Evolutionary conservation across 805 yeast genomes (phyloP).

Genomic region (Saturnispora sekii): DNA sequence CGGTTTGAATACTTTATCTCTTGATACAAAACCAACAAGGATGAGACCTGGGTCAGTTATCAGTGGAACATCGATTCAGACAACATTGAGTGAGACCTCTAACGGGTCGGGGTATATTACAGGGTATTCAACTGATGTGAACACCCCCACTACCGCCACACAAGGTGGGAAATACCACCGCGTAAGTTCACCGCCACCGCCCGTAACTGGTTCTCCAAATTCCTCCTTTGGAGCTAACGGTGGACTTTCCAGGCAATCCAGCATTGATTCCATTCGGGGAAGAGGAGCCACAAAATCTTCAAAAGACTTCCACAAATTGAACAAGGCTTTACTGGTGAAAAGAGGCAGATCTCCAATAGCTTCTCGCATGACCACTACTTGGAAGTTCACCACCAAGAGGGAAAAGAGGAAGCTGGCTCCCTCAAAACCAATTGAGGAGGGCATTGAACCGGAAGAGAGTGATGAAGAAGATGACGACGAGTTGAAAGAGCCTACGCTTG

Average conservation of each 20-base stretch:
- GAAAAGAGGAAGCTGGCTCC: slow-evolving; percentile 28
- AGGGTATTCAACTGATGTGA: slow-evolving; percentile 28
- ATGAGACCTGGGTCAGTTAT: slow-evolving; percentile 41
- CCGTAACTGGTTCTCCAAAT: slow-evolving; percentile 24
- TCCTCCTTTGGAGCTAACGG: slow-evolving; percentile 22
- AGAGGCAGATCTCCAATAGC: slow-evolving; percentile 28
- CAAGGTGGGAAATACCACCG: background rate
- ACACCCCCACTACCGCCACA: background rate
- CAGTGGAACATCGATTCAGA: slow-evolving; percentile 41
- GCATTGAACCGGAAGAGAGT: background rate
- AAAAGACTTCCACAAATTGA: background rate
- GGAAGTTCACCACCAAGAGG: slow-evolving; percentile 29
- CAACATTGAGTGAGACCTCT: slow-evolving; percentile 43
- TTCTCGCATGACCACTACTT: slow-evolving; percentile 22
- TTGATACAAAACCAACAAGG: background rate
- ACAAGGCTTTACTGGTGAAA: slow-evolving; percentile 12
- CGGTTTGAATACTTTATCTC: background rate
- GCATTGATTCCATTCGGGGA: slow-evolving; percentile 23
- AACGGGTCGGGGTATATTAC: slow-evolving; percentile 32
- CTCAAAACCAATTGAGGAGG: slow-evolving; percentile 8
- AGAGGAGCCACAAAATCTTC: slow-evolving; percentile 13
- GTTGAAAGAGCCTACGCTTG: background rate
- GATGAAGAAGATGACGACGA: slow-evolving; percentile 1
- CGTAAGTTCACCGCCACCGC: background rate
- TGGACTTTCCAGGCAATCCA: background rate